Conservation (phyloP, 176 grass and related monocot genomes). For the Avena insularis region DNA sequence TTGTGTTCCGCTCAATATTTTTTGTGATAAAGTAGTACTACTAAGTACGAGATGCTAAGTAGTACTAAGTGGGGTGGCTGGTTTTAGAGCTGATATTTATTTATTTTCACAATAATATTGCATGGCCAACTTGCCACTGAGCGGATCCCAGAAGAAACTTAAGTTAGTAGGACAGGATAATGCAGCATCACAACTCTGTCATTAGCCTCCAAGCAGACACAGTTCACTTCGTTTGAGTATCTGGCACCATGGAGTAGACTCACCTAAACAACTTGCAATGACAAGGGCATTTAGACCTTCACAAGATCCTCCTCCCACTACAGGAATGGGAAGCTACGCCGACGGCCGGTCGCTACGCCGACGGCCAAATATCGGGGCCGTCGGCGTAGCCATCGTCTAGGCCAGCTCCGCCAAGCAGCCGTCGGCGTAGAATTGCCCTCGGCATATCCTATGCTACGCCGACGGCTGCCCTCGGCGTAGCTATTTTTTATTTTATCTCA, state of each 20-base stretch:
- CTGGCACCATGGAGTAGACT: conserved; percentile 75
- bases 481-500: too few species aligned
- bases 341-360: too few species aligned
- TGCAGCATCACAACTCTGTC: conserved; percentile 56
- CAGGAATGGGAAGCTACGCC: too few species aligned
- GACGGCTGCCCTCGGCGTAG: too few species aligned
- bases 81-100: too few species aligned
- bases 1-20: conserved; percentile 34
- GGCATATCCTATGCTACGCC: too few species aligned
- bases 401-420: too few species aligned
- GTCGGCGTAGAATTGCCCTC: too few species aligned
- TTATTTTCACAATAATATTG: not conserved
- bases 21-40: not conserved
- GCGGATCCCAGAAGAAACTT: conserved; percentile 32
- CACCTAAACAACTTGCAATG: conserved; percentile 85
- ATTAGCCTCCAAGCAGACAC: conserved; percentile 72
- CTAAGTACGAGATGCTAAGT: too few species aligned
- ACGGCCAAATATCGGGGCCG: too few species aligned
- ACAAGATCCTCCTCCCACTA: conserved; percentile 41
- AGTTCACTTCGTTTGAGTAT: conserved; percentile 39
- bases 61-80: too few species aligned
- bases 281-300: conserved; percentile 52
- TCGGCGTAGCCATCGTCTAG: too few species aligned
- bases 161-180: conserved; percentile 40
- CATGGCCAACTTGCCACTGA: conserved; percentile 32